A percentile compares a stretch with the other conserved stretches of the same genome.
These are phyloP conservation scores for Ilyonectria destructans DNA, from an alignment of 2,329 filamentous ascomycete genomes.

Conservation along the genomic window DNA sequence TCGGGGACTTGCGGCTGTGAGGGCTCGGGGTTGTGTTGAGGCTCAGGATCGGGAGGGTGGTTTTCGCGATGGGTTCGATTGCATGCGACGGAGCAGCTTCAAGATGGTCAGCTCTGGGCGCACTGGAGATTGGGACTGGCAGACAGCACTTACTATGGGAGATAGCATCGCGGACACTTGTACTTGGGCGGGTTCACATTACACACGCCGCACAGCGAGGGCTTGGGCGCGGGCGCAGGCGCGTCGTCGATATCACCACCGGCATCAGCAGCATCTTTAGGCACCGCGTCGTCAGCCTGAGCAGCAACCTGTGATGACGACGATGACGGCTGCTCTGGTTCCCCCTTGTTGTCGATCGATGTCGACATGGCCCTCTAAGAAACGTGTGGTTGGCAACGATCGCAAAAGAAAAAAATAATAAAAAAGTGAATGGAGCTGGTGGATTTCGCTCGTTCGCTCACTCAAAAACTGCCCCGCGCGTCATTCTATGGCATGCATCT, in stretches of 20 bases:
- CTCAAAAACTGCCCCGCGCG: constrained; percentile 35
- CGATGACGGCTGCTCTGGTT: constrained; percentile 11
- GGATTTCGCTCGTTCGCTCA: background rate
- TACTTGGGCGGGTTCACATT: constrained; percentile 69
- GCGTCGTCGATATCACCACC: constrained; percentile 18
- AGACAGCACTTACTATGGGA: constrained; percentile 68
- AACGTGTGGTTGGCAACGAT: background rate
- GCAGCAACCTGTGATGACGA: constrained; percentile 10
- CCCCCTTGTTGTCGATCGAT: constrained; percentile 24
- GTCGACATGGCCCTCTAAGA: constrained; percentile 36
- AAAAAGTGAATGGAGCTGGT: background rate
- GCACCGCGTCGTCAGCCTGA: constrained; percentile 9
- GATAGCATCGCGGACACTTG: constrained; percentile 73
- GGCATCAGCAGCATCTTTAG: constrained; percentile 4
- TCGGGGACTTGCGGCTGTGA: constrained; percentile 22
- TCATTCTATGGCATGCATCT: constrained; percentile 35
- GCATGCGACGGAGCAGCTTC: constrained; percentile 73
- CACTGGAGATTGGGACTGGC: background rate
- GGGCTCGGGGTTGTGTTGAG: constrained; percentile 43
- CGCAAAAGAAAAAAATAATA: constrained; percentile 5
- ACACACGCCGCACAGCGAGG: constrained; percentile 68
- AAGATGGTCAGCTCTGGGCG: constrained; percentile 12
- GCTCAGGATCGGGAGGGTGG: constrained; percentile 61
- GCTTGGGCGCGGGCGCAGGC: constrained; percentile 24
- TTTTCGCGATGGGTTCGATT: constrained; percentile 68